Evolutionary conservation across 108 stramenopile species (phyloP), one percentile per base, ranked within the genome.

Genomic region (Cylindrotheca fusiformis): DNA sequence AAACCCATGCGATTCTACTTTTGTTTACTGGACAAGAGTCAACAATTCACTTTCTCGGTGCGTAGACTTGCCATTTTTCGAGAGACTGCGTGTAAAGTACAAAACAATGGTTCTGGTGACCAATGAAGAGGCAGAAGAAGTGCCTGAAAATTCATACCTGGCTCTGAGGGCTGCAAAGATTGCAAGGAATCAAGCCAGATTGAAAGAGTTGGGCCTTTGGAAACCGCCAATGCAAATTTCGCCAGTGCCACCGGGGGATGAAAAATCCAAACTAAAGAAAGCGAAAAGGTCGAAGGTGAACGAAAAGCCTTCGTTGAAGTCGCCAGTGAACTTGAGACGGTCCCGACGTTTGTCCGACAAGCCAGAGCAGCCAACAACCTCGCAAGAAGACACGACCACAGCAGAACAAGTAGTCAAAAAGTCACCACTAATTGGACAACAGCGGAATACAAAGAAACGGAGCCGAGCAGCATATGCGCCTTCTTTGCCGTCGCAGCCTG

Each of bases 131-230:
- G 32, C 22, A 20, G 21, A 32, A 26, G 22, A 18, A 10, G n/a
- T n/a, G n/a, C n/a, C n/a, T n/a, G 48, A 47, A 21, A 86, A 86
- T 63, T 75, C 81, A 4, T 91, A 91, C 55, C 50, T 85, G 50
- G 69, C 67, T 25, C 32, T 85, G 48, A 62, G 89, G 59, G 74
- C 58, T 19, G 82, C 77, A 12, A 91, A 91, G 53, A 91, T 91
- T 44, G 81, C 79, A 17, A 68, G 85, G 2, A 91, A 91, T 63
- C 55, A 85, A 75, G 74, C 71, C 8, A 59, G 84, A 33, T 58
- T 91, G 63, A 55, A 61, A 29, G 79, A 87, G 51, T 58, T 90
- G 8, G 89, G 89, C 17, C 60, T 90, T 32, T 33, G 76, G 54
- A 62, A 24, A 21, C 6, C 25, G 26, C 6, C 36, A 10, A 10